Percentiles rank a stretch among this genome's conserved stretches.
Conservation (phyloP, 495 filamentous ascomycete species). For the Aspergillus hancockii region DNA sequence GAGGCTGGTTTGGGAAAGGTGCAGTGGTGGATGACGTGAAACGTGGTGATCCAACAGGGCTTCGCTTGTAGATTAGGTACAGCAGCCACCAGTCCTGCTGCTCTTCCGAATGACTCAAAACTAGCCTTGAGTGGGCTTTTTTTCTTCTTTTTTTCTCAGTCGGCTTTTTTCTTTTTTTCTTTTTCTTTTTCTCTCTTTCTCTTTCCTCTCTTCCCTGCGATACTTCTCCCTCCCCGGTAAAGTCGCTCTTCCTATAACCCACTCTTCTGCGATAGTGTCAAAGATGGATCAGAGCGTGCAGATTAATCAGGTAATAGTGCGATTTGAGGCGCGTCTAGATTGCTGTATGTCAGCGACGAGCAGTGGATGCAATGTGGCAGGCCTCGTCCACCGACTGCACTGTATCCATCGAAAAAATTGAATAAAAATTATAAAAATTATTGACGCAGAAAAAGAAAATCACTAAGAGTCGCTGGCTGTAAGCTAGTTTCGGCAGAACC, state of each 20-base stretch:
- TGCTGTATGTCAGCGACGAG: slow-evolving; percentile 30
- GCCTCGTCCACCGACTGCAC: slow-evolving; percentile 25
- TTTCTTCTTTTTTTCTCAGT: slow-evolving; percentile 13
- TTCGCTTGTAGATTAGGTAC: slow-evolving; percentile 23
- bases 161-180: slow-evolving; percentile 1
- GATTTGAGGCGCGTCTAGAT: slow-evolving; percentile 28
- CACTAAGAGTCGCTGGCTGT: not conserved
- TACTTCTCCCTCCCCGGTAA: slow-evolving; percentile 1
- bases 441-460: slow-evolving; percentile 2
- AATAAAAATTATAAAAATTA: not conserved
- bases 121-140: slow-evolving; percentile 1
- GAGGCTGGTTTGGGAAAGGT: slow-evolving; percentile 20
- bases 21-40: slow-evolving; percentile 34
- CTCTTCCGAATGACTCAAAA: slow-evolving; percentile 30
- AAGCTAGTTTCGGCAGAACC: not conserved
- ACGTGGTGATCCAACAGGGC: slow-evolving; percentile 33
- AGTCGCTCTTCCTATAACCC: slow-evolving; percentile 9
- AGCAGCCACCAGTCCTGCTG: slow-evolving; percentile 27
- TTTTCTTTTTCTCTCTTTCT: slow-evolving; percentile 12
- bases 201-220: slow-evolving; percentile 8
- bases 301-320: slow-evolving; percentile 22
- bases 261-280: slow-evolving; percentile 15
- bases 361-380: slow-evolving; percentile 21
- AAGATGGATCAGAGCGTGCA: slow-evolving; percentile 18
- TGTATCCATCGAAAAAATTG: slow-evolving; percentile 33